phyloP scores from a whole-genome alignment of 139 green algal genomes.

The Chlorella sp. region DNA sequence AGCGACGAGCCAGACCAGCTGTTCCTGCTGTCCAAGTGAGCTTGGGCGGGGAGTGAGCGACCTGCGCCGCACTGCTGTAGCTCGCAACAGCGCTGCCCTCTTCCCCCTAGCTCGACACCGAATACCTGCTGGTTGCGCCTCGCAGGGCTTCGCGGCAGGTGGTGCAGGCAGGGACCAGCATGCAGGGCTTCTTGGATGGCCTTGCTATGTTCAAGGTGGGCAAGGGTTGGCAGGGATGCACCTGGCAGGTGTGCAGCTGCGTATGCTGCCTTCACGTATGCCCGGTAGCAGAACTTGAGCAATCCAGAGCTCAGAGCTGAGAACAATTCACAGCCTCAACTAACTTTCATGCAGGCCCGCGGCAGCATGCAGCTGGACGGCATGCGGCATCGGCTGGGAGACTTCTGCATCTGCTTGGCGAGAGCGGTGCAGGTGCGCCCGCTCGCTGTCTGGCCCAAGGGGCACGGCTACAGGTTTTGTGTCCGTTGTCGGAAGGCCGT shows the following conservation, averaged over 20 bases:
- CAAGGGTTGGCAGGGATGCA: no score
- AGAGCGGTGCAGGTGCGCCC: slow-evolving; percentile 16
- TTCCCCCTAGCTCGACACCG: no score
- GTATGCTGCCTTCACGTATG: no score
- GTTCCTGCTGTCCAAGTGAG: slow-evolving; percentile 25
- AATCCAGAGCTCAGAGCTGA: no score
- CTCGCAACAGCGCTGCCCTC: no score
- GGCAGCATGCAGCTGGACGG: slow-evolving; percentile 33
- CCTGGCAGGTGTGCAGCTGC: no score
- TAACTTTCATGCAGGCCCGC: not conserved
- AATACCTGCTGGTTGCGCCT: not conserved
- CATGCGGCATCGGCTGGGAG: not conserved
- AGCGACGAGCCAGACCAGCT: slow-evolving; percentile 27
- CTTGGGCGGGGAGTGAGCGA: not conserved
- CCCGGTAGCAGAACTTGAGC: no score
- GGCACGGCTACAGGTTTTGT: no score
- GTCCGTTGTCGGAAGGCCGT: no score
- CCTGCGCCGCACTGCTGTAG: no score
- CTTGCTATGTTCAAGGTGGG: not conserved
- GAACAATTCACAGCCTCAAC: no score
- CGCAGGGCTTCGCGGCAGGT: slow-evolving; percentile 23
- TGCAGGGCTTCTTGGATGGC: slow-evolving; percentile 16
- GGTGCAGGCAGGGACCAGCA: slow-evolving; percentile 15
- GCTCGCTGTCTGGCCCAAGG: not conserved
- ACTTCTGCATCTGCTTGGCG: slow-evolving; percentile 21